phyloP scores from a whole-genome alignment of 352 stramenopile species.

The Globisporangium barbulae region DNA sequence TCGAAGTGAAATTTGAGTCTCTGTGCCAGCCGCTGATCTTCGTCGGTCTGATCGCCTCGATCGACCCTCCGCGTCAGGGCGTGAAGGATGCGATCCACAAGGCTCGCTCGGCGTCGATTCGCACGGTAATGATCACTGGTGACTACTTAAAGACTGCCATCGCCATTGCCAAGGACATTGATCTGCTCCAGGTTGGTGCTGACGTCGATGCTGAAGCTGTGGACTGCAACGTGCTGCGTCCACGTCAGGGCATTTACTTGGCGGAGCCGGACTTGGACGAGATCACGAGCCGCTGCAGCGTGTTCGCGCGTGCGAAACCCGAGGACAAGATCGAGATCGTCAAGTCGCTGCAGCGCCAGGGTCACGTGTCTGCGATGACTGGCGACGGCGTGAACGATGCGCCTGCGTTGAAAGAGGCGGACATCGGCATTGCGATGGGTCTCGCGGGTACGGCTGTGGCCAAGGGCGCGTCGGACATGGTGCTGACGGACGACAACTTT shows the following conservation, averaged over 20 bases:
- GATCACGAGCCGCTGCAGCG: slow-evolving; percentile 64
- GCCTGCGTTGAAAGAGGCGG: slow-evolving; percentile 93
- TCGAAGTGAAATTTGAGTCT: slow-evolving; percentile 53
- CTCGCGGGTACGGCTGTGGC: slow-evolving; percentile 96
- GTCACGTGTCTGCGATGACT: slow-evolving; percentile 92
- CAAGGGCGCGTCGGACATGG: slow-evolving; percentile 97
- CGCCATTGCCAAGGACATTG: slow-evolving; percentile 90
- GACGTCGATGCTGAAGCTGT: slow-evolving; percentile 52
- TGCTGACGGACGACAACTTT: slow-evolving; percentile 98
- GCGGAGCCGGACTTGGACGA: slow-evolving; percentile 78
- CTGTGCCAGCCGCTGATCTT: slow-evolving; percentile 85
- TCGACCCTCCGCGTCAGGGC: slow-evolving; percentile 61
- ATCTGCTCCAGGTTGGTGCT: slow-evolving; percentile 63
- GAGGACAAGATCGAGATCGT: slow-evolving; percentile 96
- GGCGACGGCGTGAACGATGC: slow-evolving; percentile 98
- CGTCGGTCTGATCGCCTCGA: slow-evolving; percentile 91
- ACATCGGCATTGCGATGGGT: slow-evolving; percentile 96
- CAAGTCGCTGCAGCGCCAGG: slow-evolving; percentile 87
- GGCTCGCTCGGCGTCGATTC: slow-evolving; percentile 50
- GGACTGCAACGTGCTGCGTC: slow-evolving; percentile 61
- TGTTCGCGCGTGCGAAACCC: slow-evolving; percentile 96
- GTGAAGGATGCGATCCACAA: slow-evolving; percentile 59
- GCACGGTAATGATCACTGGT: slow-evolving; percentile 91
- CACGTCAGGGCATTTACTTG: slow-evolving; percentile 40
- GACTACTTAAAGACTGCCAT: slow-evolving; percentile 94